Percentiles rank a stretch among this genome's conserved stretches.
These are phyloP conservation scores for Pythium inflatum DNA, from an alignment of 352 stramenopile genomes.

Conservation along the genomic window DNA sequence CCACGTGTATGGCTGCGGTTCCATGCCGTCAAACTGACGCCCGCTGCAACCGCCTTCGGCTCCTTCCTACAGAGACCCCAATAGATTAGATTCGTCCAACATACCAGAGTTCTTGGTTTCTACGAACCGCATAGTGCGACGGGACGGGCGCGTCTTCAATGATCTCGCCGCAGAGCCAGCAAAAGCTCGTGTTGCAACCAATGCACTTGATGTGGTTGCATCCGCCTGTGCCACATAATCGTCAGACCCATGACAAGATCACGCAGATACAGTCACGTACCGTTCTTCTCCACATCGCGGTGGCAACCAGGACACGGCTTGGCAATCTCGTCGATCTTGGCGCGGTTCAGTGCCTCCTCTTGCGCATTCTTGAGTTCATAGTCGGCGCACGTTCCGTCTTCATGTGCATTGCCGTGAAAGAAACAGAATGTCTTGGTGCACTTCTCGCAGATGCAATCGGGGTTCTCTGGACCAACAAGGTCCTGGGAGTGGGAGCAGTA, in stretches of 20 bases:
- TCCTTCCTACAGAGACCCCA: too few species aligned
- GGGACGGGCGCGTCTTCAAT: constrained; percentile 90
- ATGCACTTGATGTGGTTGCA: constrained; percentile 94
- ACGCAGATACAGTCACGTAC: constrained; percentile 7
- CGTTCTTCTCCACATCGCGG: constrained; percentile 29
- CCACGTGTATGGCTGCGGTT: too few species aligned
- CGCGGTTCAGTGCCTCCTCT: constrained; percentile 49
- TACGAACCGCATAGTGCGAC: constrained; percentile 69
- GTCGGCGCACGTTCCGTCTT: not conserved
- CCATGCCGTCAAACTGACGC: too few species aligned
- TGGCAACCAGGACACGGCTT: constrained; percentile 23
- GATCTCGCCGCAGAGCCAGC: constrained; percentile 85
- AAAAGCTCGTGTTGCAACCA: constrained; percentile 86
- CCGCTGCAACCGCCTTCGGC: too few species aligned
- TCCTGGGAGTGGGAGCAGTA: constrained; percentile 7
- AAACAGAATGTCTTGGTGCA: constrained; percentile 3
- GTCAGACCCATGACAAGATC: too few species aligned
- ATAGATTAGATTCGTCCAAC: too few species aligned
- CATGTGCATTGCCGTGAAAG: not conserved
- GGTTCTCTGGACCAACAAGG: not conserved
- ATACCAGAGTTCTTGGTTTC: too few species aligned
- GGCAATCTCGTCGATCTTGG: constrained; percentile 23
- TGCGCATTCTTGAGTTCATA: constrained; percentile 15
- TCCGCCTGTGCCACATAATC: constrained; percentile 59
- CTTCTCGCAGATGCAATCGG: not conserved